phyloP scores from a whole-genome alignment of 1,284 basidiomycete species.

The Sporisorium exsertum region DNA sequence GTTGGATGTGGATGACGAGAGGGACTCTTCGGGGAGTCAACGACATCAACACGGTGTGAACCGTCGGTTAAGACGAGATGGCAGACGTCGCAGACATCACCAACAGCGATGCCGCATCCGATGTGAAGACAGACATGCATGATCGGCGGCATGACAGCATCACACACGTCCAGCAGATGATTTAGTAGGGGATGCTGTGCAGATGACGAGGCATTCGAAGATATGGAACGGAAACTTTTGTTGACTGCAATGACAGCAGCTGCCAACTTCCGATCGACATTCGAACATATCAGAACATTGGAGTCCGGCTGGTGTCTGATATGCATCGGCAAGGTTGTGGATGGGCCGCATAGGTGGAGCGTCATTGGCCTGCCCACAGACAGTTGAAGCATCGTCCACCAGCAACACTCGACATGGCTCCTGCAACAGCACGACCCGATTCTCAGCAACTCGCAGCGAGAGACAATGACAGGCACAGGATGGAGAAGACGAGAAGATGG shows the following conservation, averaged over 20 bases:
- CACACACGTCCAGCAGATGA: neutral
- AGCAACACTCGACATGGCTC: neutral
- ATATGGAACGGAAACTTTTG: neutral
- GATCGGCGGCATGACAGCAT: neutral
- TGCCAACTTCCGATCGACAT: neutral
- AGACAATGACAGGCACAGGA: neutral
- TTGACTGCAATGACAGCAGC: neutral
- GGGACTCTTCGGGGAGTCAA: too few relatives aligned
- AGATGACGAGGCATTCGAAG: neutral
- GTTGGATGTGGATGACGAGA: neutral
- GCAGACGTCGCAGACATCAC: neutral
- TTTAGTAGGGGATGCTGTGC: neutral
- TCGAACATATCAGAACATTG: neutral
- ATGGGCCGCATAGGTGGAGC: neutral
- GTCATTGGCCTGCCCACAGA: neutral
- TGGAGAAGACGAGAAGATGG: constrained; percentile 1
- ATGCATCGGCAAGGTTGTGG: neutral
- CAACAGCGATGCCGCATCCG: neutral
- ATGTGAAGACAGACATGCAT: neutral
- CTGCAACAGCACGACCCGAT: neutral
- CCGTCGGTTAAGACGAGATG: too few relatives aligned
- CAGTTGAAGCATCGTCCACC: neutral
- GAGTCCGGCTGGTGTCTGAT: neutral
- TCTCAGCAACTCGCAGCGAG: neutral
- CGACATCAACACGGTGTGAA: too few relatives aligned